phyloP scores from a whole-genome alignment of 257 asterid genomes.

The Nicotiana tomentosiformis region DNA sequence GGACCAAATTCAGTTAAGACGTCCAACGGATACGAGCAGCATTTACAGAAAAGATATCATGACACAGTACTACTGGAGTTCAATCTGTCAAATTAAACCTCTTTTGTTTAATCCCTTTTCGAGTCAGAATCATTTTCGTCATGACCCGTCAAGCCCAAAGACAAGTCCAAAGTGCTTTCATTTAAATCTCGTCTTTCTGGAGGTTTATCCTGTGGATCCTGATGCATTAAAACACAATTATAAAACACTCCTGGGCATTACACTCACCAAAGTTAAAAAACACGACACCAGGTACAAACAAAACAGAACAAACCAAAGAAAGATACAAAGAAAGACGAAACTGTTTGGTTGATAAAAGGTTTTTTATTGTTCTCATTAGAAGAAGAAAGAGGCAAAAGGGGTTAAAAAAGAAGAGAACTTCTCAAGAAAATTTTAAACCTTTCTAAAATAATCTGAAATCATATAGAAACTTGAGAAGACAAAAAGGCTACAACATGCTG shows the following conservation, averaged over 20 bases:
- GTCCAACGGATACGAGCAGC: neutral
- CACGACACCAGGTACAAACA: neutral
- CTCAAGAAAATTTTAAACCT: neutral
- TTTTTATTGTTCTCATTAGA: neutral
- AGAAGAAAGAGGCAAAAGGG: neutral
- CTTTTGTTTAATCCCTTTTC: conserved; percentile 29
- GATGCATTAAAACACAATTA: conserved; percentile 10
- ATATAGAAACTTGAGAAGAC: neutral
- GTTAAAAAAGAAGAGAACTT: neutral
- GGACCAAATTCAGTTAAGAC: neutral
- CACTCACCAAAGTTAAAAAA: neutral
- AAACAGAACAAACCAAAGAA: neutral
- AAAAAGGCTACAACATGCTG: neutral
- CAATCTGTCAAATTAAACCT: conserved; percentile 18
- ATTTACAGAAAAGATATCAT: neutral
- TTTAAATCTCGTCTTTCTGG: conserved; percentile 66
- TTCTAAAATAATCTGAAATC: neutral
- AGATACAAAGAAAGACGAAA: neutral
- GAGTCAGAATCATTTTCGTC: conserved; percentile 36
- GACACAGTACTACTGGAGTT: neutral
- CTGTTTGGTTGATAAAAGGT: neutral
- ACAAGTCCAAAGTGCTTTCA: conserved; percentile 69
- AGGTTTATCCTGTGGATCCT: conserved; percentile 36
- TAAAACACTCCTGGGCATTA: neutral
- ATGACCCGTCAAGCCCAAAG: conserved; percentile 53